Conservation (phyloP, 2,329 filamentous ascomycete genomes). For the Trichoderma pleuroti region DNA sequence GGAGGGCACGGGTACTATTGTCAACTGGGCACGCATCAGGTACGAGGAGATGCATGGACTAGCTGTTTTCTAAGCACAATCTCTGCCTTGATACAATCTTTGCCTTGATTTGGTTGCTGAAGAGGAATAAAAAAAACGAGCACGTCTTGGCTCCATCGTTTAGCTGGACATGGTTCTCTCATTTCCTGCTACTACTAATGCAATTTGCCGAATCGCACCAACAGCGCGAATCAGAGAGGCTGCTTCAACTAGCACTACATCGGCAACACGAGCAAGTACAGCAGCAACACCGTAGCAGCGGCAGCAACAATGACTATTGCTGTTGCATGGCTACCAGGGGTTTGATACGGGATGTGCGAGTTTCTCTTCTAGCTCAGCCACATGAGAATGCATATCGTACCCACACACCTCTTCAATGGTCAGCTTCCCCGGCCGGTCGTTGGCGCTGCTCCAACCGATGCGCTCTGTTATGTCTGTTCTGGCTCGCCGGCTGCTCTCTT, state of each 20-base stretch:
- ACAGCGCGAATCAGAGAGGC: not conserved
- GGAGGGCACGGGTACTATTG: slow-evolving; percentile 27
- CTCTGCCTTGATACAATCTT: too few relatives aligned
- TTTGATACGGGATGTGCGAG: not conserved
- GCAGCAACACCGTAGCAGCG: not conserved
- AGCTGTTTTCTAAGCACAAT: slow-evolving; percentile 30
- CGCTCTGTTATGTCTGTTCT: slow-evolving; percentile 50
- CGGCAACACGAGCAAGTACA: not conserved
- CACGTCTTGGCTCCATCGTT: not conserved
- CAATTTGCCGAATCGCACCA: not conserved
- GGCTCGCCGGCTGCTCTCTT: slow-evolving; percentile 49
- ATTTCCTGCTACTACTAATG: not conserved
- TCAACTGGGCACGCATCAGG: slow-evolving; percentile 36
- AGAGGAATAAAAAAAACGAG: not conserved
- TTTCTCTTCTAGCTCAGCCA: slow-evolving; percentile 20
- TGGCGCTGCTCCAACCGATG: slow-evolving; percentile 27
- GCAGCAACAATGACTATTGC: not conserved
- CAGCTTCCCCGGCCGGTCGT: slow-evolving; percentile 53
- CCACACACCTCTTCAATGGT: slow-evolving; percentile 63
- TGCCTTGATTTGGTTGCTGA: not conserved
- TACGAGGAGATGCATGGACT: slow-evolving; percentile 37
- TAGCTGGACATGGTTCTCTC: not conserved
- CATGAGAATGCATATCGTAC: slow-evolving; percentile 37
- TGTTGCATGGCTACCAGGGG: not conserved
- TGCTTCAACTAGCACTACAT: not conserved